Base-by-base conservation (phyloP, 208 protist species). In the Wallacemonas collosoma region DNA sequence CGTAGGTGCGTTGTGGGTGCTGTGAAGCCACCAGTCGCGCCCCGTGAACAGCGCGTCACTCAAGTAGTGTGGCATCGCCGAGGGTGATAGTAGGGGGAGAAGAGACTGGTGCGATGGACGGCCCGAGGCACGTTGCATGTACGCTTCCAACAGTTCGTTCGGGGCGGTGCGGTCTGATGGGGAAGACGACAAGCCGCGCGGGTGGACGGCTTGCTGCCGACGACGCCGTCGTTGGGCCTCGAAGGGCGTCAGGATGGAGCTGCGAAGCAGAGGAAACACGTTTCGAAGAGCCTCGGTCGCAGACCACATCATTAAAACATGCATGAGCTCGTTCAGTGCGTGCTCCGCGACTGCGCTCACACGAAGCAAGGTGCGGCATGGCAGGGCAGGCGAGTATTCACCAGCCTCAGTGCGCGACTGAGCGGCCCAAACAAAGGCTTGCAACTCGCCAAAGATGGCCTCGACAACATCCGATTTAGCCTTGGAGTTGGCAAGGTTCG, bases 381-480 rank as follows among this genome's bases (percentile, higher is more conserved):
- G 77, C 51, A 82, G 56, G 3, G 73, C 67, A 11, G 80, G 64
- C 63, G 83, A 87, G 36, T 38, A 55, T 45, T 78, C 77, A 0
- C 63, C 38, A 1, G 60, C 61, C 45, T 73, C 82, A 67, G 63
- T 72, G 1, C 15, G 17, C 12, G 81, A 54, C 63, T 96, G 83
- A 7, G 58, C 83, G 26, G 92, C 81, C 85, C 85, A 92, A 11
- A 97, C 57, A 40, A 88, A 85, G 11, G 79, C 74, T 75, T 93
- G 86, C 36, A 97, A 79, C 72, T 97, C 89, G 1, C 92, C 92
- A 64, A 93, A 82, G n/a, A 97, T 17, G 39, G 86, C 77, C 71
- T 97, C 92, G 1, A 97, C 83, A 6, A 94, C 87, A 67, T 97
- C 92, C 0, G 92, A 68, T 72, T 97, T 97, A 11, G 81, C 76